A percentile compares a stretch with the other conserved stretches of the same genome.
Evolutionary conservation across 331 rosid species (phyloP).

Genomic region (Pyrus hybrid): DNA sequence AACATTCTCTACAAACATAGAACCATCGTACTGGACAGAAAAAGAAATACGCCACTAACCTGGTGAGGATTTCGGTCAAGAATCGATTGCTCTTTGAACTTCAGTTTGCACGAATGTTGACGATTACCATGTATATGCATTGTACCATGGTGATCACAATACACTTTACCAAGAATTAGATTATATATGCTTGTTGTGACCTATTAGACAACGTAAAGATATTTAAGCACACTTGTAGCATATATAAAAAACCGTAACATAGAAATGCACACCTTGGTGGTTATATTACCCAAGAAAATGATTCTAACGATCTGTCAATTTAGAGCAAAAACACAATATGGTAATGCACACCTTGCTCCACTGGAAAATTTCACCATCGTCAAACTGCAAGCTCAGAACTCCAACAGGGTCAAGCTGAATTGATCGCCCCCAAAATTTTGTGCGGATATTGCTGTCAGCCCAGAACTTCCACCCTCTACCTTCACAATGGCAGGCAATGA

Average conservation of each 20-base stretch:
- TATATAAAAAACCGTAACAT: not conserved
- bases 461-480: conserved; percentile 99
- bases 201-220: conserved; percentile 32
- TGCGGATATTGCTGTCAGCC: conserved; percentile 94
- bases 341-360: conserved; percentile 85
- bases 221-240: not conserved
- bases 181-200: conserved; percentile 92
- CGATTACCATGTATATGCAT: conserved; percentile 88
- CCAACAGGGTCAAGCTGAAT: conserved; percentile 98
- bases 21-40: not conserved
- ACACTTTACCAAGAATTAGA: conserved; percentile 88
- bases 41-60: conserved; percentile 35
- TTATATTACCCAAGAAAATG: not conserved
- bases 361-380: conserved; percentile 93
- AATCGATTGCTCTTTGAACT: conserved; percentile 89
- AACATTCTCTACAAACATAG: not conserved
- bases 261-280: too few relatives aligned
- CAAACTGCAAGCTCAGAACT: conserved; percentile 76
- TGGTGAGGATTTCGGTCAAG: conserved; percentile 98
- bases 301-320: not conserved
- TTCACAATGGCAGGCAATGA: conserved; percentile 96
- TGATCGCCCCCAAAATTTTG: conserved; percentile 97
- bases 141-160: conserved; percentile 93
- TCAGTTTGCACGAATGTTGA: conserved; percentile 71
- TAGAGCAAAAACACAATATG: conserved; percentile 3